Evolutionary conservation across 2,329 filamentous ascomycete species (phyloP), one percentile per base, ranked within the genome.

Genomic region (Daldinia eschscholtzii): DNA sequence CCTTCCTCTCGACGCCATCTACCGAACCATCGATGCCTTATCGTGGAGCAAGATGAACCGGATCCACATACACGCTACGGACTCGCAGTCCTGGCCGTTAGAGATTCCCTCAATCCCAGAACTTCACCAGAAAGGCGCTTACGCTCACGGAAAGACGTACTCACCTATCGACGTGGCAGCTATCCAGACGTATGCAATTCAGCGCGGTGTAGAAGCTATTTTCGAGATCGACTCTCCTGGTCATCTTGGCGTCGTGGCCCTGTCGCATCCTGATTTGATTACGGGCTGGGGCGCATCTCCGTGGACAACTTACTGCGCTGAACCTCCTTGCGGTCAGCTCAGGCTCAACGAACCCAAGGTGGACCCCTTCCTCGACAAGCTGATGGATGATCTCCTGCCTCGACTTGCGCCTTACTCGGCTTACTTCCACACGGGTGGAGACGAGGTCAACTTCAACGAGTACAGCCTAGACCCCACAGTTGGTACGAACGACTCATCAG

Each of bases 361-460:
- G 1, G 86, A 91, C 73, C 81, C 85, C 1, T 97, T 97, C 79
- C 79, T 97, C 10, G 87, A 91, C 64, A 90, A 80, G 41, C 80
- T 97, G 13, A 91, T 93, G 73, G 84, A 85, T n/a, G 94, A 97
- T 76, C 77, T 97, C 26, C 82, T 97, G 60, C 93, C 93, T 13
- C 86, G 93, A 30, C 79, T 94, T 10, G 81, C 83, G 7, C 89
- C 90, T 0, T 93, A 93, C 79, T 85, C 91, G 2, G 82, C 88
- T 6, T 88, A 95, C 81, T 97, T 95, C 83, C 93, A 97, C 81
- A 92, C 92, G 0, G 94, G 94, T 50, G 94, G 94, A 61, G 94
- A 97, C 75, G 94, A 97, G 82, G 89, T 97, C 68, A 95, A 96
- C 79, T 85, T 84, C 68, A 91, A 94, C 74, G 88, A 90, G 59